Percentiles rank a stretch among this genome's conserved stretches.
Evolutionary conservation across 306 rosid species (phyloP).

Genomic region (Ceratonia siliqua): DNA sequence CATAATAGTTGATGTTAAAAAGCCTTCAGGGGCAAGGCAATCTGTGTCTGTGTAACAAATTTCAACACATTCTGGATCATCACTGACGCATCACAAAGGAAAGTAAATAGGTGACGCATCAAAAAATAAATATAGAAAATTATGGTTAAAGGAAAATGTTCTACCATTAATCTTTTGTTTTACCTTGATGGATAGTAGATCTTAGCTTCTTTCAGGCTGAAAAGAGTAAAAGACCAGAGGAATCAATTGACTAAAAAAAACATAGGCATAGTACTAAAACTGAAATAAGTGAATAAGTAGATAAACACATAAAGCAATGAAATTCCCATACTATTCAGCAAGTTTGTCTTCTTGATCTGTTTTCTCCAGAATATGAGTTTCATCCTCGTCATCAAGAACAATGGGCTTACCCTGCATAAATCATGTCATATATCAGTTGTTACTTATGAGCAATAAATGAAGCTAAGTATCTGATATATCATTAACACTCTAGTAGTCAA

Average conservation of each 20-base stretch:
- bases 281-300: conserved; percentile 18
- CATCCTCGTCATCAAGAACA: conserved; percentile 59
- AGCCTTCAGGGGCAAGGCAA: conserved; percentile 84
- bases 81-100: conserved; percentile 59
- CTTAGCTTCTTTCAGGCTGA: conserved; percentile 74
- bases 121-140: not conserved
- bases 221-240: conserved; percentile 40
- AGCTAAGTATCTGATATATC: conserved; percentile 18
- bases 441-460: not conserved
- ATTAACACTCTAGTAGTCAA: conserved; percentile 25
- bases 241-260: conserved; percentile 29
- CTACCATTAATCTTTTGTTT: conserved; percentile 18
- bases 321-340: conserved; percentile 56
- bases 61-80: conserved; percentile 83
- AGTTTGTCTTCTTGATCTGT: conserved; percentile 47
- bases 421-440: conserved; percentile 21
- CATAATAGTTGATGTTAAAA: conserved; percentile 84
- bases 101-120: conserved; percentile 26
- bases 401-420: conserved; percentile 61
- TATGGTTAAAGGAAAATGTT: conserved; percentile 25
- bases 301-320: conserved; percentile 5
- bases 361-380: conserved; percentile 45
- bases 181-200: conserved; percentile 95
- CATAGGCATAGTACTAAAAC: conserved; percentile 6
- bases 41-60: conserved; percentile 65